Evolutionary conservation across 306 rosid species (phyloP).

Genomic region (Dalbergia oliveri): DNA sequence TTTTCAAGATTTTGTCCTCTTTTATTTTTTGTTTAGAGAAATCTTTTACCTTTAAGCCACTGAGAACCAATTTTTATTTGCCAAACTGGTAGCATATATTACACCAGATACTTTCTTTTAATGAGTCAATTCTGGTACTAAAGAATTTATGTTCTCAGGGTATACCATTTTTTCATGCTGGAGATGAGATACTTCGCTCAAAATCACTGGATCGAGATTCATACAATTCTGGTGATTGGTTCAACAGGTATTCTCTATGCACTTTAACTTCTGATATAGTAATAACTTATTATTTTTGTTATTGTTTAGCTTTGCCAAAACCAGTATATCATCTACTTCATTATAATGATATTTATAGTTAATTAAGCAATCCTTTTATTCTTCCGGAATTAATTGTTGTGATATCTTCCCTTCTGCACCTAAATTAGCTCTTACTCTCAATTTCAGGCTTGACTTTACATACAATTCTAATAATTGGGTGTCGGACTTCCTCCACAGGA

Average conservation of each 20-base stretch:
- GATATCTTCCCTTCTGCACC: constrained; percentile 34
- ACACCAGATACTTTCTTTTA: background rate
- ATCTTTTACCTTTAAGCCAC: background rate
- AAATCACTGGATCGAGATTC: constrained; percentile 98
- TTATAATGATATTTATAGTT: constrained; percentile 28
- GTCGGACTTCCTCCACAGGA: constrained; percentile 91
- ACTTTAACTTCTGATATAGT: constrained; percentile 34
- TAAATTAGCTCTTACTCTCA: constrained; percentile 29
- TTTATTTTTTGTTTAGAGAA: too few relatives aligned
- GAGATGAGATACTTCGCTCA: constrained; percentile 91
- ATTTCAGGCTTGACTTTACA: constrained; percentile 87
- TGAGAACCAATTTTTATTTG: background rate
- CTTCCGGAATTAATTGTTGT: constrained; percentile 33
- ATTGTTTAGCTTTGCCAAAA: constrained; percentile 34
- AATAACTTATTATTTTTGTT: background rate
- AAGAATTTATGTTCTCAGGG: constrained; percentile 64
- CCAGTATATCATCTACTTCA: constrained; percentile 25
- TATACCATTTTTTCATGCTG: constrained; percentile 87
- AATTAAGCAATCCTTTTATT: constrained; percentile 15
- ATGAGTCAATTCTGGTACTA: constrained; percentile 34
- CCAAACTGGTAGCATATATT: background rate
- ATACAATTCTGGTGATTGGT: constrained; percentile 98
- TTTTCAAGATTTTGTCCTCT: background rate
- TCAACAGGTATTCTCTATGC: constrained; percentile 68
- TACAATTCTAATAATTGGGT: constrained; percentile 87